Evolutionary conservation across 805 yeast species (phyloP).

Genomic region (Vanderwaltozyma yarrowii): DNA sequence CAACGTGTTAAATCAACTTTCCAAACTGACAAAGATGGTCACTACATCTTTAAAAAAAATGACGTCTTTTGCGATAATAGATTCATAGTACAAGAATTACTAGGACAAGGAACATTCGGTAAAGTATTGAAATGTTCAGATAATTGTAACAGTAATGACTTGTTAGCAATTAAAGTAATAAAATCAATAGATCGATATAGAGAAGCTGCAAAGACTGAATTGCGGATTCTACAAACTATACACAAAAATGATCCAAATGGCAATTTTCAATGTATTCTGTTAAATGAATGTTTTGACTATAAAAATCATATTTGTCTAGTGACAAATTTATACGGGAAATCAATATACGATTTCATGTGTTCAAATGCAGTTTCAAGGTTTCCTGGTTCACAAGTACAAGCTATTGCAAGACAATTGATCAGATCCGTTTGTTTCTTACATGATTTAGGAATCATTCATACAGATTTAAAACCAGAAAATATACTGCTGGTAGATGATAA

Average conservation of each 20-base stretch:
- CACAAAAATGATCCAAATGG: conserved; percentile 38
- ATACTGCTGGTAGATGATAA: conserved; percentile 42
- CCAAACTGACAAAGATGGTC: conserved; percentile 55
- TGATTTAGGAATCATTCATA: conserved; percentile 82
- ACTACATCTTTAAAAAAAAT: conserved; percentile 51
- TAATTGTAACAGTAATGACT: conserved; percentile 23
- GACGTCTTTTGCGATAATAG: conserved; percentile 48
- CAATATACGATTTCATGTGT: conserved; percentile 84
- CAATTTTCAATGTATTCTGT: conserved; percentile 63
- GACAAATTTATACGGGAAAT: conserved; percentile 75
- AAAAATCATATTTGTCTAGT: conserved; percentile 91
- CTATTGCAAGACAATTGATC: conserved; percentile 74
- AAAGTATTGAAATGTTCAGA: conserved; percentile 94
- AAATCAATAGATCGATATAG: conserved; percentile 88
- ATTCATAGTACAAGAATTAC: conserved; percentile 51
- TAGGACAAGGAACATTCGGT: conserved; percentile 97
- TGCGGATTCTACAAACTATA: conserved; percentile 50
- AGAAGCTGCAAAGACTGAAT: conserved; percentile 89
- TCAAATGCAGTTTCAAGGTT: conserved; percentile 77
- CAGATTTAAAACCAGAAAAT: conserved; percentile 95
- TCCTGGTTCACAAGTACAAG: conserved; percentile 89
- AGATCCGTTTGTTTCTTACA: conserved; percentile 83
- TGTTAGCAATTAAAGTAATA: conserved; percentile 86
- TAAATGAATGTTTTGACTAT: conserved; percentile 84
- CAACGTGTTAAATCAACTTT: conserved; percentile 6